These are phyloP conservation scores for Eucalyptus virginea DNA, from an alignment of 345 rosid species.

Conservation along the genomic window DNA sequence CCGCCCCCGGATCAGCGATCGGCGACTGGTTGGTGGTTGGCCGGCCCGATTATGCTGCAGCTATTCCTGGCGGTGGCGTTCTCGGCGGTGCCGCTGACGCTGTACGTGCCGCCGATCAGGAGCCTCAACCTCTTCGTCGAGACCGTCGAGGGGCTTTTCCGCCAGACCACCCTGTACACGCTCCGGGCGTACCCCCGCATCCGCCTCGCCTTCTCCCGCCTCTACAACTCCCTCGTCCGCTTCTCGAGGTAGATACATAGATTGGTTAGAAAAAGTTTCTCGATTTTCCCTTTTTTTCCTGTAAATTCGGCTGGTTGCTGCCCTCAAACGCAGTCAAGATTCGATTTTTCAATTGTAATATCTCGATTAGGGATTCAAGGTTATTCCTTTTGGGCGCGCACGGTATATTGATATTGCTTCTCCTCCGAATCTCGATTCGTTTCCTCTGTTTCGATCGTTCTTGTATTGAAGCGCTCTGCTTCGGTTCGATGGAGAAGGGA, in stretches of 20 bases:
- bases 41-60: conserved; percentile 9
- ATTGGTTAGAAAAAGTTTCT: neutral
- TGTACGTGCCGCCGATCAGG: conserved; percentile 30
- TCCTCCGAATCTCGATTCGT: neutral
- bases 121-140: conserved; percentile 24
- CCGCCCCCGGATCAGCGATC: neutral
- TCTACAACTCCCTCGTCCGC: conserved; percentile 2
- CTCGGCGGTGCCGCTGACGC: conserved; percentile 34
- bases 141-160: conserved; percentile 13
- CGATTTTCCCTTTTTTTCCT: neutral
- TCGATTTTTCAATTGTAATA: neutral
- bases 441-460: neutral
- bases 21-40: neutral
- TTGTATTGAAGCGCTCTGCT: neutral
- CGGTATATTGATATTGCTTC: neutral
- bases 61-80: conserved; percentile 29
- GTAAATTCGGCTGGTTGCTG: neutral
- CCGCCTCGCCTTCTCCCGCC: conserved; percentile 11
- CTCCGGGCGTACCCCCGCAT: conserved; percentile 19
- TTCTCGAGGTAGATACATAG: neutral
- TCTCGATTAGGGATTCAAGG: neutral
- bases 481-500: neutral
- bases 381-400: neutral
- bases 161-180: conserved; percentile 9
- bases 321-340: neutral